Evolutionary conservation across 805 yeast species (phyloP), one percentile per base, ranked within the genome.

Genomic region (Blastobotrys muscicola): DNA sequence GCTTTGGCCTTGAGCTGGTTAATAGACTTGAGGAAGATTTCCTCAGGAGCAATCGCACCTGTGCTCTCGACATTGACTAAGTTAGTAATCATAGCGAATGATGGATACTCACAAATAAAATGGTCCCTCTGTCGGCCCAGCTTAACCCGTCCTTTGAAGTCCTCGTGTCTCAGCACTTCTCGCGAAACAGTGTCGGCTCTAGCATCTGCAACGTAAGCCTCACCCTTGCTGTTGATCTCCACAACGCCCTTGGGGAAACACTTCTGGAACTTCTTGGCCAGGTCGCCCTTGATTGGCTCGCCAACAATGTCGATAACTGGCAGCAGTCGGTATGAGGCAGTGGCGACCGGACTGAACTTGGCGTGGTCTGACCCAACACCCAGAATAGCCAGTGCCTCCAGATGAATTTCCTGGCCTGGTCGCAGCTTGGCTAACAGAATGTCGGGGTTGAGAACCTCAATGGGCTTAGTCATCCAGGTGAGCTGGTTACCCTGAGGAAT

Each of bases 41-140:
- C 97, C 56, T 85, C 95, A 15, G 98, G 96, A 11, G 86, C 71
- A 95, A 92, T 89, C 35, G 97, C 95, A 33, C 98, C 97, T 2
- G 95, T 81, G 45, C 90, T 80, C 66, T 92, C 98, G 38, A 92
- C 87, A 56, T 87, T 85, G 70, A 86, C 26, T 20, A 20, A 6
- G 26, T 20, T 20, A 20, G 26, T 20, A 4, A 20, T 20, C 26
- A 20, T 20, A 20, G 26, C 6, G 6, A 20, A 20, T 20, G 6
- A 6, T 20, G 26, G 6, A 20, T 20, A 20, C 26, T 20, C 26
- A 20, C 26, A 92, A 42, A 92, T 85, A 63, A 92, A 92, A 57
- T 92, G 95, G 61, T 84, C 92, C 64, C 95, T 80, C 53, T 74
- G 74, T 65, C 98, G 79, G 36, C 97, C 98, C 43, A 92, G 72